Percentiles rank a stretch among this genome's conserved stretches.
Evolutionary conservation across 2,329 filamentous ascomycete species (phyloP).

Genomic region (Claviceps sp.): DNA sequence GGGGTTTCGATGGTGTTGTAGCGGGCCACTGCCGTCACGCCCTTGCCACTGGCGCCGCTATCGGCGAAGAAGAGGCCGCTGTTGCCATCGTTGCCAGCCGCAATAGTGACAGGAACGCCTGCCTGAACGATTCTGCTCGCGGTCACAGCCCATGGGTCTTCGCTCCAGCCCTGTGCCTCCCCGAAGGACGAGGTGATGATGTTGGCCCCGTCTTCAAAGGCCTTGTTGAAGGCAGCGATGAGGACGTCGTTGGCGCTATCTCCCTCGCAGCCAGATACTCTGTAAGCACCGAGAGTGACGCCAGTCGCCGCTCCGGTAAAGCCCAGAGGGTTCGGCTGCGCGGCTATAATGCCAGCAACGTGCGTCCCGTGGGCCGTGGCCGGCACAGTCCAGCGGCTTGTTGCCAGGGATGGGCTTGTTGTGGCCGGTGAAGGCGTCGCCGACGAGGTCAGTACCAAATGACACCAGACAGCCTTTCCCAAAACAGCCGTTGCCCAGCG

Average conservation of each 20-base stretch:
- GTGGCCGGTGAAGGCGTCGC: constrained; percentile 19
- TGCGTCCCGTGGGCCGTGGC: constrained; percentile 33
- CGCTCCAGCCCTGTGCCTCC: constrained; percentile 12
- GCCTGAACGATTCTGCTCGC: constrained; percentile 28
- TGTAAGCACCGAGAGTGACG: constrained; percentile 25
- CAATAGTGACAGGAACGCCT: constrained; percentile 26
- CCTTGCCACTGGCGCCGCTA: constrained; percentile 25
- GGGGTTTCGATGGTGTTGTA: constrained; percentile 26
- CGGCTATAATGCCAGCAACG: constrained; percentile 31
- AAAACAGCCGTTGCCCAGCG: constrained; percentile 36
- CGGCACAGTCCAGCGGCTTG: constrained; percentile 25
- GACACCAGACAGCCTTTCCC: constrained; percentile 30
- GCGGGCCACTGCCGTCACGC: constrained; percentile 30
- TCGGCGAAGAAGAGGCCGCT: constrained; percentile 26
- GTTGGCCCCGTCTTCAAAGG: constrained; percentile 25
- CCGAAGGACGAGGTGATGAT: constrained; percentile 13
- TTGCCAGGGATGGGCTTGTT: constrained; percentile 20
- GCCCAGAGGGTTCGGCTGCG: constrained; percentile 20
- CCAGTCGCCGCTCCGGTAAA: constrained; percentile 27
- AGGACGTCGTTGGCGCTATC: constrained; percentile 22
- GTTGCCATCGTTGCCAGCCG: constrained; percentile 30
- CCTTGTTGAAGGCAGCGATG: constrained; percentile 24
- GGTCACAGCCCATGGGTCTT: constrained; percentile 20
- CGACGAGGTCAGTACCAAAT: constrained; percentile 29
- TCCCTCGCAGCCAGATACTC: constrained; percentile 22